A percentile compares a stretch with the other conserved stretches of the same genome.
phyloP scores from a whole-genome alignment of 352 stramenopile genomes.

The Phytophthora nicotianae region DNA sequence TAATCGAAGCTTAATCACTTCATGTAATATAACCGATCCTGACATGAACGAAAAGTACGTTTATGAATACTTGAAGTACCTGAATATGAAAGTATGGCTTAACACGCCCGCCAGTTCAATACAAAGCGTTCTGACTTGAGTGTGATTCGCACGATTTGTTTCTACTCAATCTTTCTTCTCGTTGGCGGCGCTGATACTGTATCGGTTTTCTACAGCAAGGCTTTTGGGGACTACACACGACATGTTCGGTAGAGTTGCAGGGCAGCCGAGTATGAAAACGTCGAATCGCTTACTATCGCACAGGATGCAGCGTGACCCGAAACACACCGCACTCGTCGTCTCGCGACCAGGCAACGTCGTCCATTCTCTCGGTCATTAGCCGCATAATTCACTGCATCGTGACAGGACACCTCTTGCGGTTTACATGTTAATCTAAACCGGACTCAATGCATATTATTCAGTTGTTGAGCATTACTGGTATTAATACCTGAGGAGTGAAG shows the following conservation, averaged over 20 bases:
- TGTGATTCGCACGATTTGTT: too few relatives aligned
- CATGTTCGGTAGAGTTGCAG: too few relatives aligned
- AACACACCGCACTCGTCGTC: constrained; percentile 14
- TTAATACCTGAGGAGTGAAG: not conserved
- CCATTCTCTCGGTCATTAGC: constrained; percentile 11
- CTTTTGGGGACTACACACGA: too few relatives aligned
- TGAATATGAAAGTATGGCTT: too few relatives aligned
- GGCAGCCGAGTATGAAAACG: not conserved
- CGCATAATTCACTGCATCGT: constrained; percentile 2
- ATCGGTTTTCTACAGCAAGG: too few relatives aligned
- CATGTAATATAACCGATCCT: not conserved
- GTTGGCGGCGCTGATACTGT: too few relatives aligned
- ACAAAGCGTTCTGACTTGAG: too few relatives aligned
- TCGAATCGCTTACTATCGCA: constrained; percentile 11
- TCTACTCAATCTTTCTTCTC: too few relatives aligned
- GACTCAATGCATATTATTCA: not conserved
- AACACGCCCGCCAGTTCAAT: too few relatives aligned
- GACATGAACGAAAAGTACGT: too few relatives aligned
- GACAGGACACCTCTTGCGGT: not conserved
- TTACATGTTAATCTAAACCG: not conserved
- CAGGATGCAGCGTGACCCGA: constrained; percentile 13
- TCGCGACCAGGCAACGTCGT: constrained; percentile 8
- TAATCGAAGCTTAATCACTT: not conserved
- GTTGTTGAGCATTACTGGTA: not conserved
- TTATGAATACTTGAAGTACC: too few relatives aligned